Evolutionary conservation across 1,284 basidiomycete species (phyloP).

Genomic region (Lentinula novae-zelandiae): DNA sequence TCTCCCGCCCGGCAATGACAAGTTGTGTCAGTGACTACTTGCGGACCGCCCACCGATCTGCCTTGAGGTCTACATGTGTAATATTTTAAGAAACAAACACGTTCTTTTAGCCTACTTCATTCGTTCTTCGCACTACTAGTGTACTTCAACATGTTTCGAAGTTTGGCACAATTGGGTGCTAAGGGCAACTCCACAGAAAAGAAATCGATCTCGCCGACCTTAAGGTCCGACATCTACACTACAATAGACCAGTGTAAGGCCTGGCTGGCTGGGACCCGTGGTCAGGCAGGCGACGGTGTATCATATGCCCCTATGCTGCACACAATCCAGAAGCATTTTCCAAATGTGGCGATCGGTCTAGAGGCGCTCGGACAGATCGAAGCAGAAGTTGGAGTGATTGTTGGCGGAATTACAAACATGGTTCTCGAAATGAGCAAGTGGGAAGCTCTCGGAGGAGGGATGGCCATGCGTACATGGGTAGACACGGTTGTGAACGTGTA

Average conservation of each 20-base stretch:
- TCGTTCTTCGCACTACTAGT: neutral
- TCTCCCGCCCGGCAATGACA: neutral
- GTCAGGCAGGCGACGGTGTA: slow-evolving; percentile 46
- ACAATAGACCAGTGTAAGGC: slow-evolving; percentile 39
- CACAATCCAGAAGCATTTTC: slow-evolving; percentile 45
- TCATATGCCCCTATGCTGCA: slow-evolving; percentile 38
- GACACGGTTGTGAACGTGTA: slow-evolving; percentile 38
- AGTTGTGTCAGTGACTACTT: neutral
- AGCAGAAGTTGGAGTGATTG: slow-evolving; percentile 38
- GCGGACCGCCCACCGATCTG: slow-evolving; percentile 9
- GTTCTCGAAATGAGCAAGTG: slow-evolving; percentile 47
- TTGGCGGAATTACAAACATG: slow-evolving; percentile 50
- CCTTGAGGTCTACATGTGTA: slow-evolving; percentile 34
- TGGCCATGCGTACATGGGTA: slow-evolving; percentile 53
- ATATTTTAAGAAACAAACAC: neutral
- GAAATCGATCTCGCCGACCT: slow-evolving; percentile 40
- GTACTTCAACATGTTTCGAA: slow-evolving; percentile 37
- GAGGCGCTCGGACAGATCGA: slow-evolving; percentile 40
- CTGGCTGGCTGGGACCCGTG: slow-evolving; percentile 34
- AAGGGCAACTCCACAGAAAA: slow-evolving; percentile 30
- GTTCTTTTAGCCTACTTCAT: neutral
- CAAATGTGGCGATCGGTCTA: slow-evolving; percentile 36
- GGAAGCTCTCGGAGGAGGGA: slow-evolving; percentile 48
- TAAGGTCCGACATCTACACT: slow-evolving; percentile 44
- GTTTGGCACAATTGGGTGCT: slow-evolving; percentile 32